Evolutionary conservation across 139 green algal species (phyloP).

Genomic region (Micractinium sp.): DNA sequence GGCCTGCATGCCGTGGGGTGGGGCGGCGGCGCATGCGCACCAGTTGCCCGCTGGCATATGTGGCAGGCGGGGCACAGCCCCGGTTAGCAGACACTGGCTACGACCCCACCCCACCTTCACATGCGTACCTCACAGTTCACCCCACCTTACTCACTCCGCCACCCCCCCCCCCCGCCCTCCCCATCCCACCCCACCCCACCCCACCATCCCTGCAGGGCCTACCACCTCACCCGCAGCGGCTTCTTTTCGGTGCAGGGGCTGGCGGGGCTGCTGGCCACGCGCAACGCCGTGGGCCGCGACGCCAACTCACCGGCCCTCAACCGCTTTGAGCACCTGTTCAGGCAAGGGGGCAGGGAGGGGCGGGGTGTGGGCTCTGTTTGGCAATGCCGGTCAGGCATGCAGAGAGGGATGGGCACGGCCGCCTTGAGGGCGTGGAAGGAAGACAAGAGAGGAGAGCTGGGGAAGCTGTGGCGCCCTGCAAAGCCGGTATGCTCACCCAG

Average conservation of each 20-base stretch:
- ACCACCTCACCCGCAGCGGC: constrained; percentile 68
- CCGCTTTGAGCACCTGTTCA: constrained; percentile 30
- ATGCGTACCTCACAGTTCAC: neutral
- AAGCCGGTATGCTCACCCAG: neutral
- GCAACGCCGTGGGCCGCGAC: neutral
- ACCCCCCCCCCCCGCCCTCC: neutral
- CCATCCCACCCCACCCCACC: neutral
- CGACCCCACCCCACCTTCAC: too few species aligned
- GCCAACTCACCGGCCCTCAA: neutral
- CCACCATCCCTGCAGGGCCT: constrained; percentile 38
- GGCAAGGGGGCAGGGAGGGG: neutral
- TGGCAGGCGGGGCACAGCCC: too few species aligned
- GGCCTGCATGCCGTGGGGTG: neutral
- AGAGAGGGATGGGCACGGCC: too few species aligned
- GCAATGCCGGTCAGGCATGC: too few species aligned
- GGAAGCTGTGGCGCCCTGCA: neutral
- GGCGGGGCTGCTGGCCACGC: constrained; percentile 17
- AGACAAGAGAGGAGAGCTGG: too few species aligned
- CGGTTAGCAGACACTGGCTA: too few species aligned
- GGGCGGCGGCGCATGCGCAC: too few species aligned
- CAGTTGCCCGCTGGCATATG: too few species aligned
- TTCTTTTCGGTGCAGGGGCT: constrained; percentile 79
- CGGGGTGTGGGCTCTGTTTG: too few species aligned
- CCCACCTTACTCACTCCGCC: neutral
- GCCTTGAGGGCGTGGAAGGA: too few species aligned